Evolutionary conservation across 306 rosid species (phyloP), one percentile per base, ranked within the genome.

Genomic region (Citrullus amarus): DNA sequence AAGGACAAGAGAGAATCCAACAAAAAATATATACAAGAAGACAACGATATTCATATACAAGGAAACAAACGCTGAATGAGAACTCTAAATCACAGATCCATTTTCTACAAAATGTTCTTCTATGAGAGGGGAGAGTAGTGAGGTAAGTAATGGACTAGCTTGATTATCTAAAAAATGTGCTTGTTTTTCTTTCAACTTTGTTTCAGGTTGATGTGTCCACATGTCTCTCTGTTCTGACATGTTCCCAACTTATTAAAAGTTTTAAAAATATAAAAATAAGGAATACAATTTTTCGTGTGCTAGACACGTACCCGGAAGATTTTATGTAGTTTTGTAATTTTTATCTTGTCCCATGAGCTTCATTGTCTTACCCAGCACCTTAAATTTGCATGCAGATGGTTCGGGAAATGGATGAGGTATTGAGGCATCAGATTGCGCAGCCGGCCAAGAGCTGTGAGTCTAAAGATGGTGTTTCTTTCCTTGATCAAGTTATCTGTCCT

Each of bases 401-500:
- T 22, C 86, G 98, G 80, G 98, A 95, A 88, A 87, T 95, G 93
- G 97, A 91, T 83, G 98, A 88, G 83, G 87, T 89, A 59, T 75
- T 89, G 63, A 88, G 93, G 71, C 58, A 91, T 83, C 58, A 6
- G 3, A 79, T 63, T 87, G 87, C 91, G 8, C 89, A 91, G 86
- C 96, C 91, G 67, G 98, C 98, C 62, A 86, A 86, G 59, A 95
- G 98, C 86, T 95, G 98, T 86, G 81, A 7, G 12, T 83, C 91
- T 79, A 84, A 76, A 55, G 81, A 83, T 80, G 90, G 87, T 70
- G 95, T 89, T 81, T 92, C 97, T 32, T 95, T 95, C 82, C 96
- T 95, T 74, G 95, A 92, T 84, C 74, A 87, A 57, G 97, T 95
- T 78, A 89, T 95, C 71, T 58, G 57, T 84, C 98, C 90, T 76